Percentiles rank a stretch among this genome's conserved stretches.
These are phyloP conservation scores for Xylona heveae DNA, from an alignment of 495 filamentous ascomycete species.

Conservation along the genomic window DNA sequence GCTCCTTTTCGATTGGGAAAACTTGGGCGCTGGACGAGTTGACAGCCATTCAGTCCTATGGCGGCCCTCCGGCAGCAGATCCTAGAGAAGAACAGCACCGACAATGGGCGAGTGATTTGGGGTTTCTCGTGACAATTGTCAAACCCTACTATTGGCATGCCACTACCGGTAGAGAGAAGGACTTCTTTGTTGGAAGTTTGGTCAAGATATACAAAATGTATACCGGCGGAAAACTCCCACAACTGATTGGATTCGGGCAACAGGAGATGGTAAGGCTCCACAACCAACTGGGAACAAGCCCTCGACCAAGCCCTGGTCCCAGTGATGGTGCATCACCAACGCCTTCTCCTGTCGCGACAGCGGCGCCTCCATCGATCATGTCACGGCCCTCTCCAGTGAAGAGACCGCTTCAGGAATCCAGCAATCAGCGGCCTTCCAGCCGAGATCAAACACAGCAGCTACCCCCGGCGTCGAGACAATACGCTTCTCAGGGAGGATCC, in stretches of 20 bases:
- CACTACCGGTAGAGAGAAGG: constrained; percentile 78
- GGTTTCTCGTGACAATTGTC: constrained; percentile 72
- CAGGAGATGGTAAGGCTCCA: constrained; percentile 57
- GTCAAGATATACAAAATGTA: constrained; percentile 94
- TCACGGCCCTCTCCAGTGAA: too few species aligned
- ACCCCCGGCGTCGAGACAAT: too few species aligned
- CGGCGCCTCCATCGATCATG: too few species aligned
- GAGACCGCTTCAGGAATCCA: too few species aligned
- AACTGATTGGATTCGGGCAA: constrained; percentile 61
- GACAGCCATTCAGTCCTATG: constrained; percentile 55
- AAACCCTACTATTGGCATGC: constrained; percentile 98
- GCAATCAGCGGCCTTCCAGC: too few species aligned
- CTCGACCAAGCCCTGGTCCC: too few species aligned
- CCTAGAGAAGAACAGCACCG: constrained; percentile 42
- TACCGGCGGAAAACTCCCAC: constrained; percentile 65
- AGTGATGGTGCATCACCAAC: too few species aligned
- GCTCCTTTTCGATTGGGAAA: constrained; percentile 91
- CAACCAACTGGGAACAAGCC: too few species aligned
- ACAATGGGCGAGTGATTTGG: constrained; percentile 56
- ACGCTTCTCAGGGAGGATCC: too few species aligned
- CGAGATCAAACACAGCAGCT: too few species aligned
- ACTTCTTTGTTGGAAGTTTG: constrained; percentile 87
- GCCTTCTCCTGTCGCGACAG: too few species aligned
- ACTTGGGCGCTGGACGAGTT: constrained; percentile 92
- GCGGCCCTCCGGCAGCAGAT: constrained; percentile 24